A percentile compares a stretch with the other conserved stretches of the same genome.
These are phyloP conservation scores for Hypoxylon rickii DNA, from an alignment of 495 filamentous ascomycete genomes.

Conservation along the genomic window DNA sequence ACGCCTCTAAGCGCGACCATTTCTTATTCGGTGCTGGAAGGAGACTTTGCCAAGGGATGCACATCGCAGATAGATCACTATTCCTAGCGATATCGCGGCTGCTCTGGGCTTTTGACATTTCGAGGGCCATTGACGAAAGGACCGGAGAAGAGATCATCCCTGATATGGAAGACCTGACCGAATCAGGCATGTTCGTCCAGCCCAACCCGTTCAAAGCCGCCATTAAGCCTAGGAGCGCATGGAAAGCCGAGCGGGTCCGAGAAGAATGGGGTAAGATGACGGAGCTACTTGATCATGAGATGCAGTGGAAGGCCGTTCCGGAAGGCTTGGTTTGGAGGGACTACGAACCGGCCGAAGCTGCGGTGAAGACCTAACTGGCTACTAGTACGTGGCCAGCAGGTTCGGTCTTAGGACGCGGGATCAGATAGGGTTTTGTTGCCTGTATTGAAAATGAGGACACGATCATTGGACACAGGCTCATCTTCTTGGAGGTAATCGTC, in stretches of 20 bases:
- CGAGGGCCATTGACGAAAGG: slow-evolving; percentile 28
- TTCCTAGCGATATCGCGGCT: slow-evolving; percentile 52
- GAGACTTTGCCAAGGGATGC: slow-evolving; percentile 60
- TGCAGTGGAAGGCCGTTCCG: slow-evolving; percentile 35
- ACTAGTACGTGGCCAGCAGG: background rate
- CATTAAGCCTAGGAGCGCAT: slow-evolving; percentile 12
- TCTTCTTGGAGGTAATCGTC: too few relatives aligned
- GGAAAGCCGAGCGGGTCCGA: slow-evolving; percentile 26
- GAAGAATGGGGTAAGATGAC: slow-evolving; percentile 35
- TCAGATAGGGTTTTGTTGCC: slow-evolving; percentile 13
- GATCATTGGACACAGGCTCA: slow-evolving; percentile 13
- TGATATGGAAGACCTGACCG: slow-evolving; percentile 9
- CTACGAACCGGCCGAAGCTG: slow-evolving; percentile 21
- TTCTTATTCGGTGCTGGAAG: slow-evolving; percentile 60
- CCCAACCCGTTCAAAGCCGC: slow-evolving; percentile 7
- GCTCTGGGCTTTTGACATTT: slow-evolving; percentile 55
- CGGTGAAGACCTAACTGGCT: slow-evolving; percentile 5
- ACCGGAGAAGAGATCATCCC: slow-evolving; percentile 13
- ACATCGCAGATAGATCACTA: slow-evolving; percentile 57
- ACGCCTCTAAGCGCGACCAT: slow-evolving; percentile 42
- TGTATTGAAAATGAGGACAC: background rate
- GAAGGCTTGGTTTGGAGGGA: slow-evolving; percentile 27
- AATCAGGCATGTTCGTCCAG: slow-evolving; percentile 9
- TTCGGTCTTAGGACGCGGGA: background rate
- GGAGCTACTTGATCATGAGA: slow-evolving; percentile 27